These are phyloP conservation scores for Drechslerella dactyloides DNA, from an alignment of 2,329 filamentous ascomycete genomes.

Conservation along the genomic window DNA sequence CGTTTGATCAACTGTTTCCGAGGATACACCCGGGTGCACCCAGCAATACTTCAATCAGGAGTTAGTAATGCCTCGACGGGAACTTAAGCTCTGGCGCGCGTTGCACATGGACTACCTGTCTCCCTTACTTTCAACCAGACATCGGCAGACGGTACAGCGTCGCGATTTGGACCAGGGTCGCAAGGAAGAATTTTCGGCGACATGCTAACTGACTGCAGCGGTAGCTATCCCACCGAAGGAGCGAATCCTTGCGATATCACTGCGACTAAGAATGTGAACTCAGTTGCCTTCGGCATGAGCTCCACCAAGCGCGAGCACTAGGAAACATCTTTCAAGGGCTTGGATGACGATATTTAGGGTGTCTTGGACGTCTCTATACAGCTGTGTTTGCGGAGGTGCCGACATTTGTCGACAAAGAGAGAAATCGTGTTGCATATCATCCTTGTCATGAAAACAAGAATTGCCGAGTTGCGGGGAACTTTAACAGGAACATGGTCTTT, in stretches of 20 bases:
- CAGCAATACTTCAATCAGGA: not conserved
- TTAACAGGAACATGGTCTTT: not conserved
- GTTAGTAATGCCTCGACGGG: conserved; percentile 12
- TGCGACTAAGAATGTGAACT: not conserved
- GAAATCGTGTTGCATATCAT: conserved; percentile 37
- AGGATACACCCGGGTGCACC: not conserved
- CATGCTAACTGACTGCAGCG: conserved; percentile 16
- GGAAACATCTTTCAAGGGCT: conserved; percentile 16
- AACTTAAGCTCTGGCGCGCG: conserved; percentile 14
- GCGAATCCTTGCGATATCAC: not conserved
- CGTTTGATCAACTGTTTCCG: not conserved
- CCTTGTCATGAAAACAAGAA: conserved; percentile 43
- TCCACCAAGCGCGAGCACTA: conserved; percentile 26
- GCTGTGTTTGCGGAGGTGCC: conserved; percentile 10
- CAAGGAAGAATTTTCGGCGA: conserved; percentile 47
- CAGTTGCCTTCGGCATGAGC: conserved; percentile 44
- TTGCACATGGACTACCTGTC: conserved; percentile 21
- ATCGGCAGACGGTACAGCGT: too few relatives aligned
- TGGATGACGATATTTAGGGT: conserved; percentile 45
- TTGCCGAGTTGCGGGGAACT: conserved; percentile 19
- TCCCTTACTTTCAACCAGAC: not conserved
- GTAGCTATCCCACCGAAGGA: not conserved
- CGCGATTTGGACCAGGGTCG: conserved; percentile 24
- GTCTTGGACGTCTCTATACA: conserved; percentile 1
- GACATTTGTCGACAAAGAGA: conserved; percentile 21